Percentiles rank a stretch among this genome's conserved stretches.
These are phyloP conservation scores for Malassezia psittaci DNA, from an alignment of 1,284 basidiomycete species.

Conservation along the genomic window DNA sequence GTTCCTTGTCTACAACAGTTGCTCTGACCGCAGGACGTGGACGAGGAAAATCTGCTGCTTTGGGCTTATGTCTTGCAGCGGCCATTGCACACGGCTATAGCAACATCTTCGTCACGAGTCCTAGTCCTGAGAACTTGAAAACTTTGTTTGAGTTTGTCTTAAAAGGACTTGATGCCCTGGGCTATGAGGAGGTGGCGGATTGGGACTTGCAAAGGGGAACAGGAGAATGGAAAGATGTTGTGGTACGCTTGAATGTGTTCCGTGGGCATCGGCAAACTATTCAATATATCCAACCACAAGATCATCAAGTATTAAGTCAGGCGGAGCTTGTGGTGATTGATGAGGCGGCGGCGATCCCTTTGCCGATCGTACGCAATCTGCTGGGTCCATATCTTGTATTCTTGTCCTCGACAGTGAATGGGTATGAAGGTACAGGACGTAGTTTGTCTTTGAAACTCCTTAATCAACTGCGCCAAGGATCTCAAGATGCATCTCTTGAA, in stretches of 20 bases:
- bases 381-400: slow-evolving; percentile 97
- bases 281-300: slow-evolving; percentile 86
- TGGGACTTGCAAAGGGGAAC: slow-evolving; percentile 92
- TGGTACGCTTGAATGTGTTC: slow-evolving; percentile 92
- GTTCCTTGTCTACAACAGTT: slow-evolving; percentile 76
- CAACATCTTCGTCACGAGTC: slow-evolving; percentile 96
- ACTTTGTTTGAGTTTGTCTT: slow-evolving; percentile 98
- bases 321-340: slow-evolving; percentile 97
- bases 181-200: slow-evolving; percentile 94
- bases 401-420: slow-evolving; percentile 96
- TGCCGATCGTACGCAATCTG: slow-evolving; percentile 84
- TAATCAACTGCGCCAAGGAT: slow-evolving; percentile 75
- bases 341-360: slow-evolving; percentile 93
- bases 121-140: slow-evolving; percentile 92
- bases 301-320: slow-evolving; percentile 91
- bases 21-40: slow-evolving; percentile 88
- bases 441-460: slow-evolving; percentile 95
- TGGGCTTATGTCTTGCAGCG: slow-evolving; percentile 85
- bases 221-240: slow-evolving; percentile 91
- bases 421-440: slow-evolving; percentile 96
- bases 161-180: slow-evolving; percentile 86
- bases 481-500: slow-evolving; percentile 51
- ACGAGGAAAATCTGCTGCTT: slow-evolving; percentile 88
- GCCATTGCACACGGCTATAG: slow-evolving; percentile 90
- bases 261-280: slow-evolving; percentile 49